phyloP scores from a whole-genome alignment of 306 rosid species.

The Vigna mungo region DNA sequence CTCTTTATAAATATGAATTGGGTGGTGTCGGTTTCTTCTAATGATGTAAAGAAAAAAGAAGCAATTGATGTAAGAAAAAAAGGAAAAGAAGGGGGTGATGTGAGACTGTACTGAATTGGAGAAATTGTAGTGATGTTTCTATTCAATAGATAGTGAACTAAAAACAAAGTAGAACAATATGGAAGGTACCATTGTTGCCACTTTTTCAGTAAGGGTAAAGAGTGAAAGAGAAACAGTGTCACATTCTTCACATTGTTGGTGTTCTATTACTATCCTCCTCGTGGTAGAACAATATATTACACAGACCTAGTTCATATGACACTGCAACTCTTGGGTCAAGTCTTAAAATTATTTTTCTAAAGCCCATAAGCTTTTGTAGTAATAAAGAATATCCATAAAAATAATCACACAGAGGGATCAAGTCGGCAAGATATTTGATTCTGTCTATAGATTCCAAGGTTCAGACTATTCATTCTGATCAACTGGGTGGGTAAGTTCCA shows the following conservation, averaged over 20 bases:
- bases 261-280: slow-evolving; percentile 6
- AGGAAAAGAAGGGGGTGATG: too few relatives aligned
- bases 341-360: background rate
- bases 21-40: background rate
- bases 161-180: background rate
- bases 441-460: slow-evolving; percentile 12
- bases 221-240: background rate
- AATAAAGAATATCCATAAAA: slow-evolving; percentile 25
- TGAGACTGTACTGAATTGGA: slow-evolving; percentile 9
- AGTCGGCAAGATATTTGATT: slow-evolving; percentile 21
- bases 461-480: slow-evolving; percentile 15
- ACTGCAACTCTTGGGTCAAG: background rate
- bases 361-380: background rate
- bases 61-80: slow-evolving; percentile 3
- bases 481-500: background rate
- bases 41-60: background rate
- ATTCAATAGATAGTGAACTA: slow-evolving; percentile 12
- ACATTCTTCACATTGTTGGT: background rate
- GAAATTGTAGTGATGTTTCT: slow-evolving; percentile 7
- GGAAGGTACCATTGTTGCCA: slow-evolving; percentile 23
- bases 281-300: background rate
- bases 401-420: background rate
- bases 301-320: slow-evolving; percentile 5
- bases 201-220: background rate
- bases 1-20: background rate